These are phyloP conservation scores for Actinomucor elegans DNA, from an alignment of 371 early-diverging fungal species.

Conservation along the genomic window DNA sequence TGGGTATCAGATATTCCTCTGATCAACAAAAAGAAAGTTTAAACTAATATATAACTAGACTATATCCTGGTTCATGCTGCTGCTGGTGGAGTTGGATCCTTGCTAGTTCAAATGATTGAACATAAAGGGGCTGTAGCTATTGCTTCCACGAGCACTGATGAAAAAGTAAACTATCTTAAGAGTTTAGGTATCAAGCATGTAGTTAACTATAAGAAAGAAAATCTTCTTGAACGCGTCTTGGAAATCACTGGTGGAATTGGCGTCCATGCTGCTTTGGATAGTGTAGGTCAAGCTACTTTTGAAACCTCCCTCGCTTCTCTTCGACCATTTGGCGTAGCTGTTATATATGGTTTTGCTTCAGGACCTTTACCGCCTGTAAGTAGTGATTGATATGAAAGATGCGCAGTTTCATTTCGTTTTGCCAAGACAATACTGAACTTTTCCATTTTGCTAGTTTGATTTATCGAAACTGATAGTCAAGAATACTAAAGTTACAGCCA, in stretches of 20 bases:
- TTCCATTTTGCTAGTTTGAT: too few species aligned
- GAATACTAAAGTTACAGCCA: too few species aligned
- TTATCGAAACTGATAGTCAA: too few species aligned
- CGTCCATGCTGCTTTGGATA: slow-evolving; percentile 88
- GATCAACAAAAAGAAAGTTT: too few species aligned
- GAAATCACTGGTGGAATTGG: slow-evolving; percentile 78
- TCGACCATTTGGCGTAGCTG: slow-evolving; percentile 77
- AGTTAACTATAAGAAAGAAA: slow-evolving; percentile 71
- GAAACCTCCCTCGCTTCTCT: slow-evolving; percentile 71
- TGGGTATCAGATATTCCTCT: too few species aligned
- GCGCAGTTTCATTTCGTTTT: too few species aligned
- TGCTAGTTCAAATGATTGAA: slow-evolving; percentile 76
- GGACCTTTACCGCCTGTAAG: slow-evolving; percentile 84
- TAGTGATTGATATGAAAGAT: too few species aligned
- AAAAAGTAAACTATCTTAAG: slow-evolving; percentile 78
- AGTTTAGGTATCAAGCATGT: slow-evolving; percentile 77
- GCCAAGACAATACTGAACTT: too few species aligned
- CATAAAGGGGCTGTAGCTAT: slow-evolving; percentile 86
- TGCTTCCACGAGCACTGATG: slow-evolving; percentile 82
- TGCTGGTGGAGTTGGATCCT: slow-evolving; percentile 86
- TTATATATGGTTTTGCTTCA: slow-evolving; percentile 93
- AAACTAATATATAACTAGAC: too few species aligned
- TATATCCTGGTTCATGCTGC: slow-evolving; percentile 87
- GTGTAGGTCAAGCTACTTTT: slow-evolving; percentile 90
- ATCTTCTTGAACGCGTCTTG: slow-evolving; percentile 67